Conservation (phyloP, 305 asterid genomes). For the Solanum chacoense region DNA sequence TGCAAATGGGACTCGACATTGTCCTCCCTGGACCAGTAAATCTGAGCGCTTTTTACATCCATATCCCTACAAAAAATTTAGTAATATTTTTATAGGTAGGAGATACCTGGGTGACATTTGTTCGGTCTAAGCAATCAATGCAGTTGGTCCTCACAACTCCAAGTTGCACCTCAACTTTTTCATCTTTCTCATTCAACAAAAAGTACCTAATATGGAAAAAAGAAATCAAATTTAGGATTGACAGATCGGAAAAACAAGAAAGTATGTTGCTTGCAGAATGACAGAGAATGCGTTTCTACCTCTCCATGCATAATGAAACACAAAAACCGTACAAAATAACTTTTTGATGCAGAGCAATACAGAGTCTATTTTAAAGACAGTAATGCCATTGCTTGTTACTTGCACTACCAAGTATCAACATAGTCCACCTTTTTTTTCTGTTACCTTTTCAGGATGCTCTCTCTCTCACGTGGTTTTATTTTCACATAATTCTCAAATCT, state of each 20-base stretch:
- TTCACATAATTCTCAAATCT: not conserved
- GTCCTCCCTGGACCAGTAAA: not conserved
- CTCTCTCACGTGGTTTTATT: not conserved
- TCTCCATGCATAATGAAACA: not conserved
- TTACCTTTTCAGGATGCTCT: not conserved
- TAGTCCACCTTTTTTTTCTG: not conserved
- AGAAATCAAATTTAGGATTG: not conserved
- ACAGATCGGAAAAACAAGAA: not conserved
- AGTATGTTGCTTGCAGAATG: not conserved
- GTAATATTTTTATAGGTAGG: not conserved
- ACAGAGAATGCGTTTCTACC: not conserved
- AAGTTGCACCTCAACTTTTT: slow-evolving; percentile 76
- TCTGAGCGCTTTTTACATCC: not conserved
- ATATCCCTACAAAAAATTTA: not conserved
- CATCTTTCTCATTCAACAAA: slow-evolving; percentile 89
- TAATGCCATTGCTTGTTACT: not conserved
- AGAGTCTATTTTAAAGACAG: not conserved
- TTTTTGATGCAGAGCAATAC: not conserved
- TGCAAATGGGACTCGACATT: not conserved
- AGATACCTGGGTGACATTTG: slow-evolving; percentile 97
- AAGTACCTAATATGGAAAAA: slow-evolving; percentile 58
- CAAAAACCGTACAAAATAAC: not conserved
- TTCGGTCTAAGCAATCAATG: slow-evolving; percentile 97
- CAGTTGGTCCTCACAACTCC: slow-evolving; percentile 98
- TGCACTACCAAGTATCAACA: not conserved